Evolutionary conservation across 441 rosid genomes (phyloP).

Genomic region (Aleurites moluccanus): DNA sequence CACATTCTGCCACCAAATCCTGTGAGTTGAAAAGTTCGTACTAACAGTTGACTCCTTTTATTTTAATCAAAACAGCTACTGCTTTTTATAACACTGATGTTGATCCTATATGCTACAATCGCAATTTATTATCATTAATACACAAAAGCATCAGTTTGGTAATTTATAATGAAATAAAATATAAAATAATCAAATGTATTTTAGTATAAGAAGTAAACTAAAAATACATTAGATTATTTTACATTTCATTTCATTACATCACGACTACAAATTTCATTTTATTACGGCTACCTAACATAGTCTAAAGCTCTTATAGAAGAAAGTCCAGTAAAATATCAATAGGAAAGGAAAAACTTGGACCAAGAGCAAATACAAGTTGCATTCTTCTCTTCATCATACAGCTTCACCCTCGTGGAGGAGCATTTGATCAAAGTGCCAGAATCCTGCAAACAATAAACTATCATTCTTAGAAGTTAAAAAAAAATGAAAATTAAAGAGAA

Average conservation of each 20-base stretch:
- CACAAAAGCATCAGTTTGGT: too few relatives aligned
- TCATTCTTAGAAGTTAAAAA: neutral
- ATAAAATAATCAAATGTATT: too few relatives aligned
- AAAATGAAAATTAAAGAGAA: neutral
- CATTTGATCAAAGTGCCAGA: constrained; percentile 59
- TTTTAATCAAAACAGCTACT: neutral
- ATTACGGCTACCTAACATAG: too few relatives aligned
- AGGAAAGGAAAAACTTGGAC: neutral
- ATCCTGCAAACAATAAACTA: constrained; percentile 35
- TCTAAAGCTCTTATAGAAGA: neutral
- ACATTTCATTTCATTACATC: too few relatives aligned
- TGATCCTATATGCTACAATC: too few relatives aligned
- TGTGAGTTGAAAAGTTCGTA: too few relatives aligned
- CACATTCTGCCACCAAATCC: neutral
- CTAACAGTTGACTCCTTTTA: neutral
- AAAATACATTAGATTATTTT: too few relatives aligned
- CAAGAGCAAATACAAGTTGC: neutral
- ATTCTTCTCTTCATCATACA: constrained; percentile 7
- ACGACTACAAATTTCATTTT: too few relatives aligned
- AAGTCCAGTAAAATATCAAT: neutral
- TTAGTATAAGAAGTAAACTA: too few relatives aligned
- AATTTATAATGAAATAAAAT: too few relatives aligned
- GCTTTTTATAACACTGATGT: neutral
- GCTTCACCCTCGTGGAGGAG: constrained; percentile 40
- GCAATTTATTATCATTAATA: neutral